phyloP scores from a whole-genome alignment of 176 grass and related monocot species.

The Cocos nucifera region DNA sequence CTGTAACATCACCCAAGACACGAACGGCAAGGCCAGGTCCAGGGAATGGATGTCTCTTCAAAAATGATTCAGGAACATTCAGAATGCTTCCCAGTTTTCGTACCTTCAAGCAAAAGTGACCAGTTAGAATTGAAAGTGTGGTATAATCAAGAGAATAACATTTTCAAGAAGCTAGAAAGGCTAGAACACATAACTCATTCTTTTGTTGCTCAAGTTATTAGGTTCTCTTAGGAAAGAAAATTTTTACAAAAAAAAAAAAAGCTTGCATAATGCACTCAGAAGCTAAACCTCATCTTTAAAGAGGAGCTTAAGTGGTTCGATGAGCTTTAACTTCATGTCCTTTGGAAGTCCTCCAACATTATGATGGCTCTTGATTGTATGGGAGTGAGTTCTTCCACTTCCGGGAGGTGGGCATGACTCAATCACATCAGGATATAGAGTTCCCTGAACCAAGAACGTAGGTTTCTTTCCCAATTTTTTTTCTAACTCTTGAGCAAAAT shows the following conservation, averaged over 20 bases:
- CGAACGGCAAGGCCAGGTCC: constrained; percentile 87
- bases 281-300: constrained; percentile 77
- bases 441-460: constrained; percentile 71
- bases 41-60: constrained; percentile 91
- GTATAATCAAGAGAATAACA: too few species aligned
- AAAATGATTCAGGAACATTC: constrained; percentile 78
- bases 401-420: constrained; percentile 85
- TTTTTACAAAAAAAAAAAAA: not conserved
- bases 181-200: too few species aligned
- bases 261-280: not conserved
- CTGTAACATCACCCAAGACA: constrained; percentile 77
- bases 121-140: not conserved
- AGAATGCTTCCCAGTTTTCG: constrained; percentile 70
- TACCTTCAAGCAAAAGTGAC: constrained; percentile 30
- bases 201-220: too few species aligned
- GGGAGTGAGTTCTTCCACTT: constrained; percentile 69
- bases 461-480: constrained; percentile 48
- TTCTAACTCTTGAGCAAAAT: constrained; percentile 62
- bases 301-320: constrained; percentile 77
- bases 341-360: constrained; percentile 82
- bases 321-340: constrained; percentile 79
- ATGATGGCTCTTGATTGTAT: constrained; percentile 92
- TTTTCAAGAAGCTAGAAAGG: too few species aligned
- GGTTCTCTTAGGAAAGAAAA: not conserved
- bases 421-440: constrained; percentile 86